These are phyloP conservation scores for Neurospora pannonica DNA, from an alignment of 495 filamentous ascomycete species.

Conservation along the genomic window DNA sequence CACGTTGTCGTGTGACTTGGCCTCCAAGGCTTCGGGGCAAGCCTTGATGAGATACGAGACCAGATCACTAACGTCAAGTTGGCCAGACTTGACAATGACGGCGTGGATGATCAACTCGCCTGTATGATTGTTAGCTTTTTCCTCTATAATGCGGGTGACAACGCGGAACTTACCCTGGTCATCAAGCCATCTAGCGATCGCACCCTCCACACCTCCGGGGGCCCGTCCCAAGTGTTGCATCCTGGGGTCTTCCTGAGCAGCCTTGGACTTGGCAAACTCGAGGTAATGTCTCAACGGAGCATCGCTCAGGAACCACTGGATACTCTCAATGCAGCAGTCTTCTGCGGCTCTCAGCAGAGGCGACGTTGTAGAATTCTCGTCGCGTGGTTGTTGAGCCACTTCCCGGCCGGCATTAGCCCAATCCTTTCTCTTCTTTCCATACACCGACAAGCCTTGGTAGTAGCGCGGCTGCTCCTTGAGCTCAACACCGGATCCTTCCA, in stretches of 20 bases:
- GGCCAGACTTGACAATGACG: conserved; percentile 41
- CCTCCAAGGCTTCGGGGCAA: conserved; percentile 48
- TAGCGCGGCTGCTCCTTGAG: conserved; percentile 50
- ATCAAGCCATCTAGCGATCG: conserved; percentile 51
- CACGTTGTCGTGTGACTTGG: conserved; percentile 41
- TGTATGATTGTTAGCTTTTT: conserved; percentile 23
- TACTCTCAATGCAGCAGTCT: conserved; percentile 45
- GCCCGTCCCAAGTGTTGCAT: conserved; percentile 45
- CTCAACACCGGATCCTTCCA: conserved; percentile 48
- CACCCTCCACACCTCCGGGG: conserved; percentile 47
- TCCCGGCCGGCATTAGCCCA: conserved; percentile 50
- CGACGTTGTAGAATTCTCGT: conserved; percentile 21
- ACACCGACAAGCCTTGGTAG: conserved; percentile 63
- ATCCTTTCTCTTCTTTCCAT: conserved; percentile 54
- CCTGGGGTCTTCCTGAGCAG: conserved; percentile 40
- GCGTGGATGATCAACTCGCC: conserved; percentile 57
- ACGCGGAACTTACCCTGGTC: conserved; percentile 34
- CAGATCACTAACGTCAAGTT: conserved; percentile 36
- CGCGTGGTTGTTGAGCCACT: conserved; percentile 13
- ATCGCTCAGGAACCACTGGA: conserved; percentile 63
- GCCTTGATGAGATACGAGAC: conserved; percentile 52
- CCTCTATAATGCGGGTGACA: not conserved
- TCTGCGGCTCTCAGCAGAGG: conserved; percentile 52
- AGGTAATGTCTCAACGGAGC: conserved; percentile 51
- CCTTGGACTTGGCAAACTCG: conserved; percentile 50